Conservation (phyloP, 106 monocot species). For the Platanthera zijinensis region DNA sequence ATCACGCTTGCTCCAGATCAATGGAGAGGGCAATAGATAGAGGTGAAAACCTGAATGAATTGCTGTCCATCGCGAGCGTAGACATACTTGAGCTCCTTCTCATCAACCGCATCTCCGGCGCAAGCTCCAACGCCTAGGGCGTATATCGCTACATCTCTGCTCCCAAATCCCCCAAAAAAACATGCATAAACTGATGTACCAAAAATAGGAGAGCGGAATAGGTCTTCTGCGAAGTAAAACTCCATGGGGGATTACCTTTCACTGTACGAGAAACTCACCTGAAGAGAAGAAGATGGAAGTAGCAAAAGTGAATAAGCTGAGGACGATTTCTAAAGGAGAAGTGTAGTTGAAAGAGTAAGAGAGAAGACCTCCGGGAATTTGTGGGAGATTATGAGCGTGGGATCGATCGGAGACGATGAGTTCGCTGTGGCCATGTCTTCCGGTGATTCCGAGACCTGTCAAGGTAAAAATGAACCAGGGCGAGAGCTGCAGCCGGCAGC, state of each 20-base stretch:
- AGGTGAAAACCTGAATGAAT: constrained; percentile 43
- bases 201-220: not conserved
- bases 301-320: not conserved
- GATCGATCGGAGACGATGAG: constrained; percentile 31
- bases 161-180: not conserved
- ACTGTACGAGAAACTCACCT: constrained; percentile 58
- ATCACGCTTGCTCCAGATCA: not conserved
- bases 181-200: not conserved
- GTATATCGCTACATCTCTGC: constrained; percentile 78
- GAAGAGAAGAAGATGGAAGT: constrained; percentile 2
- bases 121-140: constrained; percentile 90
- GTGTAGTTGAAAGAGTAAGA: not conserved
- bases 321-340: not conserved
- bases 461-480: too few species aligned
- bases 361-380: constrained; percentile 62
- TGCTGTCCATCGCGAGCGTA: constrained; percentile 68
- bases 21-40: not conserved
- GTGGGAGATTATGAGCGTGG: constrained; percentile 61
- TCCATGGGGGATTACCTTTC: constrained; percentile 45
- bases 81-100: constrained; percentile 78
- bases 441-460: not conserved
- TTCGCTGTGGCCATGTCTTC: constrained; percentile 30
- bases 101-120: constrained; percentile 57
- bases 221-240: not conserved
- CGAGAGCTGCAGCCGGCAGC: too few species aligned